A percentile compares a stretch with the other conserved stretches of the same genome.
These are phyloP conservation scores for Penicillium samsonianum DNA, from an alignment of 495 filamentous ascomycete species.

Conservation along the genomic window DNA sequence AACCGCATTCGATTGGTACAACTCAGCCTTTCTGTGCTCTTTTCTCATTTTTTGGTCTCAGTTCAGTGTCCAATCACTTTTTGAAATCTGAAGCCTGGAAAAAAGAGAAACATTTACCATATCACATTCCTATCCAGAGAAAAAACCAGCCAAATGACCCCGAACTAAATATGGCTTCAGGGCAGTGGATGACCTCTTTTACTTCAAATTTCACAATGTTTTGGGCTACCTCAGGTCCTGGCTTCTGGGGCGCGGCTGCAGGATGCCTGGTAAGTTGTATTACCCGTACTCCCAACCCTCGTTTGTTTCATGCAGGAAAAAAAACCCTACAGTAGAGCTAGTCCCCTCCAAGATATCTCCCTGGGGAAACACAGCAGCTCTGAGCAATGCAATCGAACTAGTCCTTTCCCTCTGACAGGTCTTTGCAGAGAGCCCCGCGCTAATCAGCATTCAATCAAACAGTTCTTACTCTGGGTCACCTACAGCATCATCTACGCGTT, in stretches of 20 bases:
- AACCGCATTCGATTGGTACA: conserved; percentile 1
- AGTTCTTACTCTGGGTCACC: conserved; percentile 19
- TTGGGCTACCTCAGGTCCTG: conserved; percentile 12
- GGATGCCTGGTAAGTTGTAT: conserved; percentile 31
- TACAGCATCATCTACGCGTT: conserved; percentile 45
- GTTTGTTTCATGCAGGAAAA: conserved; percentile 20
- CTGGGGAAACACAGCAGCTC: conserved; percentile 1
- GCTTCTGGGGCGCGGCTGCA: conserved; percentile 21
- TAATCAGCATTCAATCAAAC: conserved; percentile 7
- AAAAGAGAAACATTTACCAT: not conserved
- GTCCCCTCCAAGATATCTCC: not conserved
- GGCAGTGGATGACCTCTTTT: conserved; percentile 12
- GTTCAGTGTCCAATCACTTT: conserved; percentile 1
- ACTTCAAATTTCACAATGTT: conserved; percentile 12
- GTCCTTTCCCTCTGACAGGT: not conserved
- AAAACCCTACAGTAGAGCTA: conserved; percentile 12
- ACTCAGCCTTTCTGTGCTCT: not conserved
- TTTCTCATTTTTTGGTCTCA: not conserved
- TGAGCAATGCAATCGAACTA: not conserved
- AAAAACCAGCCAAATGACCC: not conserved
- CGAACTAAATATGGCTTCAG: conserved; percentile 16
- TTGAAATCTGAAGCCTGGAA: not conserved
- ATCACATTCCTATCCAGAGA: not conserved
- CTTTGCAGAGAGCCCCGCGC: not conserved
- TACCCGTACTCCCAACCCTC: conserved; percentile 14